Evolutionary conservation across 106 monocot species (phyloP).

Genomic region (Dactylorhiza incarnata): DNA sequence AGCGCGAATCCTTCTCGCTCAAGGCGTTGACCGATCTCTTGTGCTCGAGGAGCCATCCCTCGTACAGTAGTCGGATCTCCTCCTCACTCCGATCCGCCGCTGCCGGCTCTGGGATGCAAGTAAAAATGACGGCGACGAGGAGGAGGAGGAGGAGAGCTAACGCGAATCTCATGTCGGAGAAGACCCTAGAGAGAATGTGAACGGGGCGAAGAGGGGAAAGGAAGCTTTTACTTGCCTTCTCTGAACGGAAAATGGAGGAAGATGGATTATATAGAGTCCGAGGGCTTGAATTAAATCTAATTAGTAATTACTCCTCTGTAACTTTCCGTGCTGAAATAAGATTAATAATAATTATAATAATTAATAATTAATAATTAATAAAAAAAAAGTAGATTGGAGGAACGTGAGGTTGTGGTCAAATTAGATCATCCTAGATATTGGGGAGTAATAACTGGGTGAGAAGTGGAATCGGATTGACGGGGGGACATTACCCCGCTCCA

Average conservation of each 20-base stretch:
- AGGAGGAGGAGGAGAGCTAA: neutral
- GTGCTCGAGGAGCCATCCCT: constrained; percentile 34
- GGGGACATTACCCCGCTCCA: no score
- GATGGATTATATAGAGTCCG: neutral
- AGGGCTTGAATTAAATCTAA: neutral
- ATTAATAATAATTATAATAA: no score
- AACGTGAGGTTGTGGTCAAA: no score
- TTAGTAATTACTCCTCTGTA: no score
- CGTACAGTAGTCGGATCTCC: constrained; percentile 34
- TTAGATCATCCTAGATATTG: no score
- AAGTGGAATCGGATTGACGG: no score
- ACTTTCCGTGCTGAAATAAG: no score
- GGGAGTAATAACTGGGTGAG: no score
- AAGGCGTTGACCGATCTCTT: constrained; percentile 24
- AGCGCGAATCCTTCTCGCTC: constrained; percentile 37
- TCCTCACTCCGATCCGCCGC: constrained; percentile 34
- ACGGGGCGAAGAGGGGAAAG: no score
- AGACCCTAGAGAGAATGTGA: neutral
- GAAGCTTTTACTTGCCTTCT: no score
- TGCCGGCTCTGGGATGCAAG: neutral
- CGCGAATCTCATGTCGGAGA: neutral
- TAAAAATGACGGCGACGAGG: neutral
- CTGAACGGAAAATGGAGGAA: neutral
- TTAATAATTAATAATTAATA: no score
- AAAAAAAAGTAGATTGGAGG: no score